These are phyloP conservation scores for Taiwanofungus camphoratus DNA, from an alignment of 1,284 basidiomycete genomes.

Conservation along the genomic window DNA sequence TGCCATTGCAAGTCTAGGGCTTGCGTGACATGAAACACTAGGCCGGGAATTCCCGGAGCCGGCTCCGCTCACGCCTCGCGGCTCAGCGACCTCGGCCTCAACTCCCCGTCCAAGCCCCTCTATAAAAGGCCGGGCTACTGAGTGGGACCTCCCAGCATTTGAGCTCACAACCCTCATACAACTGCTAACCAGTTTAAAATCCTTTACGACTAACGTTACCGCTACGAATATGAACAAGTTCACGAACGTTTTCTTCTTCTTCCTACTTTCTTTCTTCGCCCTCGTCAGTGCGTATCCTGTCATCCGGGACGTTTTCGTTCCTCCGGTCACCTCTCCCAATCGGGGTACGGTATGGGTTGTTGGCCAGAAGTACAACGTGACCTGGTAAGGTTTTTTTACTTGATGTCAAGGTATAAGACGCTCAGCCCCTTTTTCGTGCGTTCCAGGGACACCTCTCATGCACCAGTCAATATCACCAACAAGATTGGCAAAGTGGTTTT, in stretches of 20 bases:
- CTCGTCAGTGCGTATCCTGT: constrained; percentile 25
- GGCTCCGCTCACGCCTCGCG: too few species aligned
- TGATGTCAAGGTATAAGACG: neutral
- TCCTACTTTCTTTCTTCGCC: constrained; percentile 22
- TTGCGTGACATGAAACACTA: too few species aligned
- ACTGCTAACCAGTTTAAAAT: too few species aligned
- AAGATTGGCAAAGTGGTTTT: constrained; percentile 35
- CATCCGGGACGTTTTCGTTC: constrained; percentile 43
- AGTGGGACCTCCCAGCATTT: too few species aligned
- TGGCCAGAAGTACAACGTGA: constrained; percentile 37
- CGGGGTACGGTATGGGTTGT: constrained; percentile 35
- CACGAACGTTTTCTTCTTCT: constrained; percentile 21
- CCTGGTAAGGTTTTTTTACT: constrained; percentile 33
- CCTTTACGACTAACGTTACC: constrained; percentile 6
- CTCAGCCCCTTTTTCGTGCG: neutral
- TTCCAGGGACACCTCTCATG: constrained; percentile 33
- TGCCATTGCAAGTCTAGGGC: too few species aligned
- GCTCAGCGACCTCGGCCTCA: too few species aligned
- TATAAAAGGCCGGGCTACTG: too few species aligned
- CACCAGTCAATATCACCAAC: constrained; percentile 44
- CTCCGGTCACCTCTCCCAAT: constrained; percentile 34
- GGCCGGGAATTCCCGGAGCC: too few species aligned
- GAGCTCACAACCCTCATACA: constrained; percentile 6
- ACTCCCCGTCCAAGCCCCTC: too few species aligned
- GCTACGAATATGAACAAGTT: constrained; percentile 22